Base-by-base conservation (phyloP, 495 filamentous ascomycete genomes). In the Podospora pseudoanserina region DNA sequence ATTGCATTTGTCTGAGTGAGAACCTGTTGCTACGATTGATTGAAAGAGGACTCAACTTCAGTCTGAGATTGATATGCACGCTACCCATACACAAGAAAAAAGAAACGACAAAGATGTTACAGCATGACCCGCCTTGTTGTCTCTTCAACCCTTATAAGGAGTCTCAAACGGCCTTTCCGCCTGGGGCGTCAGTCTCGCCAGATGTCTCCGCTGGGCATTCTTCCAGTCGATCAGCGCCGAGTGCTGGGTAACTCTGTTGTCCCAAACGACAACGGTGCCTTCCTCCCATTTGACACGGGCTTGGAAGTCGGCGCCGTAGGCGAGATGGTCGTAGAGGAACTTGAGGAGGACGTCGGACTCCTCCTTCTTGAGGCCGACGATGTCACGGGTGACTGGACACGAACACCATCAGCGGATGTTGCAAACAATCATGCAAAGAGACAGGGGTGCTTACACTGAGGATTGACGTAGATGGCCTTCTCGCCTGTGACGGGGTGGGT, bases 301-400 rank as follows among this genome's bases (percentile, higher is more conserved):
- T 72, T 97, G 94, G 83, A 95, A 94, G 79, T 97, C 93, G 71
- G 90, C 87, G 18, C 93, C 91, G 27, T 84, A 87, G 4, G 90
- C 86, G 54, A 96, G 88, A 74, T 97, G 93, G 76, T 94, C 88
- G 81, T 91, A 95, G 13, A 97, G 81, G 81, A 96, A 97, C 72
- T 95, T 93, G 69, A 95, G 81, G 19, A 94, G 79, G n/a, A 80
- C 82, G 64, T 95, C 89, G 54, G 89, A 90, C 72, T 94, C 92
- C 71, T 92, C 90, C 74, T 88, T 87, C 77, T 92, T 93, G 30
- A 87, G 84, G 11, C 91, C 90, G 5, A 93, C 85, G 68, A 93
- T 92, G 64, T 85, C 79, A 53, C 86, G 86, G 49, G 89, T 92
- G 79, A 90, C 89, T 91, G 59, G 11, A n/a, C 9, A 49, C 9